Percentiles rank a stretch among this genome's conserved stretches.
These are phyloP conservation scores for Cordyceps cateniannulata DNA, from an alignment of 2,329 filamentous ascomycete species.

Conservation along the genomic window DNA sequence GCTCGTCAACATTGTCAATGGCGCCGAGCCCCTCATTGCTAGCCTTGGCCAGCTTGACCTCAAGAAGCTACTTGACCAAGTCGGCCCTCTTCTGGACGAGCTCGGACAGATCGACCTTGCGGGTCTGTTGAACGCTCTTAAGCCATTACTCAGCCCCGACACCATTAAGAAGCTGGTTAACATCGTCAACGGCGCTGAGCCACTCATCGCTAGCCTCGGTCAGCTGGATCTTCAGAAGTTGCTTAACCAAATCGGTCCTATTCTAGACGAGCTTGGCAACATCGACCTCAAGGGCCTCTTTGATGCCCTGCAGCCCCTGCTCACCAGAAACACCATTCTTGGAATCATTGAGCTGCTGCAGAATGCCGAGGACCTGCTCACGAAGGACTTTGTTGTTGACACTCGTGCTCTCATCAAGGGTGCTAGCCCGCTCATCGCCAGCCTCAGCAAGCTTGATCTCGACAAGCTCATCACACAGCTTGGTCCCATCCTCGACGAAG, in stretches of 20 bases:
- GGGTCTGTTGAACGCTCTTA: constrained; percentile 21
- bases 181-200: constrained; percentile 22
- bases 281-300: constrained; percentile 25
- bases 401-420: constrained; percentile 22
- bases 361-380: constrained; percentile 25
- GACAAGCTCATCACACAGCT: constrained; percentile 14
- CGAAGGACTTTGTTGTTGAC: constrained; percentile 21
- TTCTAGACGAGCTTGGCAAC: constrained; percentile 21
- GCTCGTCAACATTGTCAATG: constrained; percentile 23
- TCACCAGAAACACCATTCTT: constrained; percentile 25
- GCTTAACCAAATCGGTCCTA: constrained; percentile 18
- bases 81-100: constrained; percentile 18
- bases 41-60: constrained; percentile 18
- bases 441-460: constrained; percentile 14
- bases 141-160: constrained; percentile 25
- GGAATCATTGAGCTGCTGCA: constrained; percentile 28
- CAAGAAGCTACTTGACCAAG: constrained; percentile 18
- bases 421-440: constrained; percentile 25
- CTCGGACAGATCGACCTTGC: constrained; percentile 25
- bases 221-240: constrained; percentile 16
- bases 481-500: constrained; percentile 21
- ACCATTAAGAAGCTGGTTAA: constrained; percentile 26
- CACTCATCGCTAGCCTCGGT: constrained; percentile 26
- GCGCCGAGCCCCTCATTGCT: constrained; percentile 27
- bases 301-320: constrained; percentile 22